Percentiles rank a stretch among this genome's conserved stretches.
Evolutionary conservation across 768 basidiomycete species (phyloP).

Genomic region (Cyclocybe cylindracea): DNA sequence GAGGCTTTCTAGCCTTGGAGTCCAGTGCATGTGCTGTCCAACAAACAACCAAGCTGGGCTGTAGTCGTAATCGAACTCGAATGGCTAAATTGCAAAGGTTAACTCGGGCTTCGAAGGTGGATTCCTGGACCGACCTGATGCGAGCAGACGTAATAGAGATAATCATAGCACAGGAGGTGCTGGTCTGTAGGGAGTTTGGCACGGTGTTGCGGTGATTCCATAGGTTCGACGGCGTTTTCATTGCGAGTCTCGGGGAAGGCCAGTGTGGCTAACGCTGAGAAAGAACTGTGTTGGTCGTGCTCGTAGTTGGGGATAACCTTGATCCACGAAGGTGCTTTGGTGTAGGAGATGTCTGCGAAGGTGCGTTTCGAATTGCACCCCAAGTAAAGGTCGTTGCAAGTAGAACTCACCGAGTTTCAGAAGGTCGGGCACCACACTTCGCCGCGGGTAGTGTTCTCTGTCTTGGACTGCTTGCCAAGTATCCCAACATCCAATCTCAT

Average conservation of each 20-base stretch:
- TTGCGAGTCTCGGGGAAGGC: conserved; percentile 45
- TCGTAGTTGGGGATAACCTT: conserved; percentile 46
- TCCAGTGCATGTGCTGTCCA: conserved; percentile 54
- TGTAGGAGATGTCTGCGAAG: conserved; percentile 53
- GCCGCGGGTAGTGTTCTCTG: conserved; percentile 36
- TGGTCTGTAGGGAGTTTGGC: conserved; percentile 51
- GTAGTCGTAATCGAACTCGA: conserved; percentile 57
- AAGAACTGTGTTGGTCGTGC: conserved; percentile 44
- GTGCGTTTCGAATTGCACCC: neutral
- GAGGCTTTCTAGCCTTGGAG: conserved; percentile 37
- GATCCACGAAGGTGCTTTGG: conserved; percentile 47
- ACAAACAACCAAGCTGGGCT: conserved; percentile 61
- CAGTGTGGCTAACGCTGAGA: conserved; percentile 47
- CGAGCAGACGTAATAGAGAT: conserved; percentile 49
- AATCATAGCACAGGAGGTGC: conserved; percentile 53
- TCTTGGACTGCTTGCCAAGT: conserved; percentile 49
- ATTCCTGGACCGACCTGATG: conserved; percentile 37
- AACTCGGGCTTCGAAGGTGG: neutral
- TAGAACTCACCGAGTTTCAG: conserved; percentile 43
- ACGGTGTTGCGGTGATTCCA: conserved; percentile 39
- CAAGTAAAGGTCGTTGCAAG: neutral
- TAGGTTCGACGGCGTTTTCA: conserved; percentile 38
- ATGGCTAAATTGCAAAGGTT: conserved; percentile 35
- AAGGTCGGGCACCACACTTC: conserved; percentile 34
- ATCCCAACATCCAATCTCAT: conserved; percentile 61